These are phyloP conservation scores for Tricholoma sp. DNA, from an alignment of 768 basidiomycete species.

Conservation along the genomic window DNA sequence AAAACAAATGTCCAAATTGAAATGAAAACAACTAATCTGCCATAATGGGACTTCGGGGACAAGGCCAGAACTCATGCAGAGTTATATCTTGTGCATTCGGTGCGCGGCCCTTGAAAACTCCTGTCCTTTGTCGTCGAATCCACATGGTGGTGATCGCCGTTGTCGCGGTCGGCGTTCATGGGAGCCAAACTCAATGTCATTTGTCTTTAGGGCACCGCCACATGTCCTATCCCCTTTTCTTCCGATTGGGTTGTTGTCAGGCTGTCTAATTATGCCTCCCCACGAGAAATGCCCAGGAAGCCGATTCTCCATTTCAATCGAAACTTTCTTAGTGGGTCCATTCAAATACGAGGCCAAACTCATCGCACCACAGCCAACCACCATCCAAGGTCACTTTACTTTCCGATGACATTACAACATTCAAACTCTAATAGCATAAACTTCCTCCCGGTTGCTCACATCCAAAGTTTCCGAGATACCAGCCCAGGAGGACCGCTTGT, in stretches of 20 bases:
- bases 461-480: neutral
- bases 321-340: neutral
- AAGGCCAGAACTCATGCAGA: too few relatives aligned
- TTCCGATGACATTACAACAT: neutral
- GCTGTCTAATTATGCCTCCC: neutral
- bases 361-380: neutral
- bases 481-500: neutral
- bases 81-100: too few relatives aligned
- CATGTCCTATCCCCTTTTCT: neutral
- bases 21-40: too few relatives aligned
- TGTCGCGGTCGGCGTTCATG: neutral
- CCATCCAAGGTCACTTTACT: neutral
- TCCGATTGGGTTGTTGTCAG: neutral
- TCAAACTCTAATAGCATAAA: neutral
- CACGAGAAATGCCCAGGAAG: neutral
- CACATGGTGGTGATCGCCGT: neutral
- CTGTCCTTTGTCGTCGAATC: too few relatives aligned
- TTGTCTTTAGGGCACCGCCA: too few relatives aligned
- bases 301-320: neutral
- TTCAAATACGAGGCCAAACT: neutral
- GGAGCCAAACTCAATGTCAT: neutral
- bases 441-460: neutral
- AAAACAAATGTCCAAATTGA: too few relatives aligned
- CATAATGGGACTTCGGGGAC: too few relatives aligned
- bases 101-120: too few relatives aligned